Evolutionary conservation across 75 land plant species (phyloP).

Genomic region (Cupressus sempervirens): DNA sequence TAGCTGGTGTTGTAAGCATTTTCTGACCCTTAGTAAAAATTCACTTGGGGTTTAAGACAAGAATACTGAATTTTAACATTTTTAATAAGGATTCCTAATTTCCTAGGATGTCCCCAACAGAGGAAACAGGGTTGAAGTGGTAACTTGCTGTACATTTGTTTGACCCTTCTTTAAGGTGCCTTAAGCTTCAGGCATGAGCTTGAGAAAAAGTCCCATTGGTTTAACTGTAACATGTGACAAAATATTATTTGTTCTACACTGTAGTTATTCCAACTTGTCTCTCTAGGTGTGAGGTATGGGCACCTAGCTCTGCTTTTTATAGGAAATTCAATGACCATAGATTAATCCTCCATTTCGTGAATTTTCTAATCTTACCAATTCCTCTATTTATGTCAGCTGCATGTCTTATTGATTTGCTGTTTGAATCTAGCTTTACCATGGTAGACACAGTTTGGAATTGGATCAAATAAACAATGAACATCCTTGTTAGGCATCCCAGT

Average conservation of each 20-base stretch:
- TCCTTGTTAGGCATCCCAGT: not conserved
- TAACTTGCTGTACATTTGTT: not conserved
- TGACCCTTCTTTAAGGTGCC: not conserved
- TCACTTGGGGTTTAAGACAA: not conserved
- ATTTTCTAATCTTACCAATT: not conserved
- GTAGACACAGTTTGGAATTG: not conserved
- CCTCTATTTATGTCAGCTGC: not conserved
- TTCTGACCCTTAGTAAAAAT: not conserved
- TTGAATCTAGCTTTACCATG: not conserved
- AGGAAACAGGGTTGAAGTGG: not conserved
- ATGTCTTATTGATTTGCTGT: not conserved
- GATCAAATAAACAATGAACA: not conserved
- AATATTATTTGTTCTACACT: not conserved
- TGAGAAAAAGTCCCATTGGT: not conserved
- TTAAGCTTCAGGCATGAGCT: not conserved
- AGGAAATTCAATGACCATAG: not conserved
- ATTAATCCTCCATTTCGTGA: not conserved
- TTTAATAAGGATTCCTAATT: not conserved
- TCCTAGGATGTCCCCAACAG: not conserved
- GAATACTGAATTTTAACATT: not conserved
- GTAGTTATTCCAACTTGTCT: not conserved
- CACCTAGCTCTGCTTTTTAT: not conserved
- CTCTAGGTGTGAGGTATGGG: not conserved
- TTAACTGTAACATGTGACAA: too few species aligned
- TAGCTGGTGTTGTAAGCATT: not conserved